phyloP scores from a whole-genome alignment of 371 early-diverging fungal species.

The Phascolomyces articulosus region DNA sequence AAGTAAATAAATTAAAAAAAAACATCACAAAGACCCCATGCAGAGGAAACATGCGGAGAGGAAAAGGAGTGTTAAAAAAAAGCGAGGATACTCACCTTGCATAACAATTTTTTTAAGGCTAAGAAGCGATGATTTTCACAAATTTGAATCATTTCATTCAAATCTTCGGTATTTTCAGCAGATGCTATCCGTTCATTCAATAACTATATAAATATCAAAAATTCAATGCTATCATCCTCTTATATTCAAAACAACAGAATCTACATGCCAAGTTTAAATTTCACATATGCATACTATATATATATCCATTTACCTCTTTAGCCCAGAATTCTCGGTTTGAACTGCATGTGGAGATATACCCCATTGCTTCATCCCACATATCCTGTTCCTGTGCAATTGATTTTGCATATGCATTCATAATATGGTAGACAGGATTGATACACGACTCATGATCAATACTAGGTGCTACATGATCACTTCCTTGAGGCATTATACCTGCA shows the following conservation, averaged over 20 bases:
- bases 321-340: slow-evolving; percentile 35
- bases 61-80: neutral
- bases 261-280: too few species aligned
- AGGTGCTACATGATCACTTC: neutral
- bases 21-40: too few species aligned
- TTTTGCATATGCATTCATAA: slow-evolving; percentile 26
- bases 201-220: neutral
- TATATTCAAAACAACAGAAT: too few species aligned
- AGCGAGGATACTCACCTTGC: slow-evolving; percentile 18
- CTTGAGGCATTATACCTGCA: slow-evolving; percentile 12
- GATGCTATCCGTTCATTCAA: neutral
- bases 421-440: slow-evolving; percentile 33
- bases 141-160: slow-evolving; percentile 6
- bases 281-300: too few species aligned
- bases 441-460: slow-evolving; percentile 11
- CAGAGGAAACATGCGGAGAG: too few species aligned
- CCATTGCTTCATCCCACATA: slow-evolving; percentile 39
- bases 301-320: slow-evolving; percentile 11
- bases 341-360: slow-evolving; percentile 26
- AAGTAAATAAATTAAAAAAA: neutral
- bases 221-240: neutral
- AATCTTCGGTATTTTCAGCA: neutral
- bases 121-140: neutral
- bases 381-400: slow-evolving; percentile 16
- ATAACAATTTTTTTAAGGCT: neutral